phyloP scores from a whole-genome alignment of 306 rosid species.

The Canavalia ensiformis region DNA sequence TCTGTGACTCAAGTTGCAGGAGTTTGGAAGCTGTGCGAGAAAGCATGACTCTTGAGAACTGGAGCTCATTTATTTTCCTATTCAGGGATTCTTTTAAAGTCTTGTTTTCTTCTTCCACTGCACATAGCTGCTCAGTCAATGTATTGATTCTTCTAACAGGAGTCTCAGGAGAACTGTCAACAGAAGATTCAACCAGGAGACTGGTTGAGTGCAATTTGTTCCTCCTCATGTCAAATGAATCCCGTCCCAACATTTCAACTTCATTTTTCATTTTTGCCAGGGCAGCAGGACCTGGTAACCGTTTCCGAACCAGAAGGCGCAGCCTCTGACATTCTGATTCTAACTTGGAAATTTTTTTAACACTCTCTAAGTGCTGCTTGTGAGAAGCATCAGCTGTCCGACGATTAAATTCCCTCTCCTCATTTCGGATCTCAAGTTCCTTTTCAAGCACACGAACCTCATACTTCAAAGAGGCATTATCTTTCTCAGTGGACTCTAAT shows the following conservation, averaged over 20 bases:
- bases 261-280: constrained; percentile 85
- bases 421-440: constrained; percentile 93
- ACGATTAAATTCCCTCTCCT: constrained; percentile 84
- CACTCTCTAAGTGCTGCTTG: constrained; percentile 78
- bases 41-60: constrained; percentile 74
- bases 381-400: constrained; percentile 81
- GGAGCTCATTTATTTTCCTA: constrained; percentile 76
- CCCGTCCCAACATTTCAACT: constrained; percentile 81
- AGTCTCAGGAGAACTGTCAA: constrained; percentile 66
- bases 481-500: constrained; percentile 76
- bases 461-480: constrained; percentile 69
- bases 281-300: constrained; percentile 95
- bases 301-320: constrained; percentile 81
- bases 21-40: constrained; percentile 70
- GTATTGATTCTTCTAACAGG: constrained; percentile 54
- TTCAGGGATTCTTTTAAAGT: constrained; percentile 70
- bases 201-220: constrained; percentile 60
- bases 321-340: constrained; percentile 96
- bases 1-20: constrained; percentile 59
- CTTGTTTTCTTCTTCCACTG: constrained; percentile 82
- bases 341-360: constrained; percentile 78
- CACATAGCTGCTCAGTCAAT: constrained; percentile 66
- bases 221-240: constrained; percentile 64
- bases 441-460: constrained; percentile 87
- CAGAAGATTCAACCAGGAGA: constrained; percentile 57